These are phyloP conservation scores for Rhododendron simsii DNA, from an alignment of 148 eudicot species.

Conservation along the genomic window DNA sequence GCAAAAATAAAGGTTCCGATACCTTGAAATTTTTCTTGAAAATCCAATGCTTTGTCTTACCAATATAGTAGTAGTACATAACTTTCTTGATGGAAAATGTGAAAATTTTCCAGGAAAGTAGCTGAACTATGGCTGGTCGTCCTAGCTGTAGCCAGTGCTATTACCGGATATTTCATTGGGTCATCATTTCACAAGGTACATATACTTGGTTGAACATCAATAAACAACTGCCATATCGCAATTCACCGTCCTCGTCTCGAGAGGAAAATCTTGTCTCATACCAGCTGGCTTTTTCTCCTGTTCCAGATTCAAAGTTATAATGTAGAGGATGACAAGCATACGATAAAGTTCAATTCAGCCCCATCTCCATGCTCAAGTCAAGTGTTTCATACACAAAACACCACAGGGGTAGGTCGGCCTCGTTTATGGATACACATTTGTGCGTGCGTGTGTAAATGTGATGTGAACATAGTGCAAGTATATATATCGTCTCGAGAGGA, in stretches of 20 bases:
- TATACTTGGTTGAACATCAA: background rate
- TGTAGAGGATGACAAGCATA: no score
- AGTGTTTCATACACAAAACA: no score
- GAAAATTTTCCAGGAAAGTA: background rate
- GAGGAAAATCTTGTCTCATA: no score
- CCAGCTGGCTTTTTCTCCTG: no score
- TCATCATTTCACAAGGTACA: slow-evolving; percentile 12
- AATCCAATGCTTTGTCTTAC: background rate
- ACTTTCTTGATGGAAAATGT: background rate
- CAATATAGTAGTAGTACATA: background rate
- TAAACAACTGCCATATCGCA: background rate
- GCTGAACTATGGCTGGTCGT: background rate
- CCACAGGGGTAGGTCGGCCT: no score
- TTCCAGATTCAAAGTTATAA: no score
- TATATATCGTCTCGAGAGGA: no score
- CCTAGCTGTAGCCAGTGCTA: slow-evolving; percentile 1
- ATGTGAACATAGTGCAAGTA: no score
- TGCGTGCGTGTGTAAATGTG: no score
- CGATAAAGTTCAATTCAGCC: no score
- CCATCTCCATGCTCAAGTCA: no score
- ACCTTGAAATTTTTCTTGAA: background rate
- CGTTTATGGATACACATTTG: no score
- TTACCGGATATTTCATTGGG: slow-evolving; percentile 10
- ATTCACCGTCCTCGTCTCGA: background rate
- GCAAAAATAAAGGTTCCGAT: background rate